Base-by-base conservation (phyloP, 169 alveolate genomes). In the Plasmodium knowlesi region DNA sequence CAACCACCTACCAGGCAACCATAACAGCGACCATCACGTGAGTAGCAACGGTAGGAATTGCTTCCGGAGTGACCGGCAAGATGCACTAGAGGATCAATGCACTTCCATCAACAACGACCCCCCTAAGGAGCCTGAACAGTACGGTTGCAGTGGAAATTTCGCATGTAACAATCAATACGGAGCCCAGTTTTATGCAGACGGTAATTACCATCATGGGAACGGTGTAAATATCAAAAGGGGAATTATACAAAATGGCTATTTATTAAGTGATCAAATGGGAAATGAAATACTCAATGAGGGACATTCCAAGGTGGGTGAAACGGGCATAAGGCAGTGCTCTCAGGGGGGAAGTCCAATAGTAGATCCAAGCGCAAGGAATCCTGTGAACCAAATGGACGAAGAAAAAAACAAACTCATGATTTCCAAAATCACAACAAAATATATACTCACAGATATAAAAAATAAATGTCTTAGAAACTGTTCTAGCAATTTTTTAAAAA, bases 401-500 rank as follows among this genome's bases (percentile, higher is more conserved):
- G 83, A 70, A 70, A 67, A 71, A 53, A 83, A 83, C n/a, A 71
- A 70, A 39, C 74, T 83, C 22, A 57, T 67, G 37, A 71, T 83
- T 22, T 83, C 92, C 12, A 83, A 83, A 34, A 83, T 71, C 32
- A 83, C 92, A 22, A 83, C 92, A 83, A 71, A 39, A 70, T 71
- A 83, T 70, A 83, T 83, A 70, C 54, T 83, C 10, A 67, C 46
- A 9, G 92, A 83, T 43, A 83, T 83, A 22, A 83, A 67, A 30
- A 83, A 83, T 71, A 83, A 83, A 70, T 83, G 92, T 74, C 53
- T 83, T n/a, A 71, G 50, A 67, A 83, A 83, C 43, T 83, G 92
- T 16, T 83, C 92, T 10, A 39, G 32, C 14, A 83, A 67, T 83
- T 83, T 83, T 83, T 83, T 67, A 83, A 83, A 83, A 37, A 22